A percentile compares a stretch with the other conserved stretches of the same genome.
phyloP scores from a whole-genome alignment of 805 yeast genomes.

The Yarrowia keelungensis region DNA sequence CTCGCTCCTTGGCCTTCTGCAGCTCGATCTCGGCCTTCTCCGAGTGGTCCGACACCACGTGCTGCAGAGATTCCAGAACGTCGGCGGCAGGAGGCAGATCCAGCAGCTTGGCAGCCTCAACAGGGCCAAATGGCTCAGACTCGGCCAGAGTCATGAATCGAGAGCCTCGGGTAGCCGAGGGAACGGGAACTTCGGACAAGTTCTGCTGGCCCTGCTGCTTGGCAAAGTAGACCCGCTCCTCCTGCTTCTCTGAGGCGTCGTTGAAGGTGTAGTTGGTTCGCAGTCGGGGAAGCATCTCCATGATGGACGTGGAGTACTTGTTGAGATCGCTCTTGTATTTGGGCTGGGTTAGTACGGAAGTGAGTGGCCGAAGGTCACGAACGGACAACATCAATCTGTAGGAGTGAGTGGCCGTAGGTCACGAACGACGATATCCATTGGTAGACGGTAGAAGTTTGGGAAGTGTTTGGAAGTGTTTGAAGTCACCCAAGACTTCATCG shows the following conservation, averaged over 20 bases:
- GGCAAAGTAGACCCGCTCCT: slow-evolving; percentile 46
- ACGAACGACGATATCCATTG: no score
- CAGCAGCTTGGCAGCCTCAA: slow-evolving; percentile 88
- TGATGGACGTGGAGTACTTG: slow-evolving; percentile 67
- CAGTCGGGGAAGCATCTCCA: slow-evolving; percentile 77
- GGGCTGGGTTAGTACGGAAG: slow-evolving; percentile 21
- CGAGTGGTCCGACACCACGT: slow-evolving; percentile 45
- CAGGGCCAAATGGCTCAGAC: slow-evolving; percentile 93
- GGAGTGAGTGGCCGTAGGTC: no score
- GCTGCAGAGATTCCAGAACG: slow-evolving; percentile 71
- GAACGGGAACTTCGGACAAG: slow-evolving; percentile 92
- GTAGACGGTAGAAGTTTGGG: no score
- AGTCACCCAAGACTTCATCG: no score
- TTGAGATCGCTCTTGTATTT: slow-evolving; percentile 38
- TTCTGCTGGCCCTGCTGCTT: slow-evolving; percentile 61
- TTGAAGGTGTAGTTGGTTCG: slow-evolving; percentile 38
- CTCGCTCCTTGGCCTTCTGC: slow-evolving; percentile 44
- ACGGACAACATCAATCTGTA: no score
- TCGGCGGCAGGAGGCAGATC: slow-evolving; percentile 87
- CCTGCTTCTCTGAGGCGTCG: slow-evolving; percentile 41
- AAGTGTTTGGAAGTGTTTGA: no score
- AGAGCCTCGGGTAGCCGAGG: slow-evolving; percentile 79
- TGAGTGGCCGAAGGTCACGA: no score
- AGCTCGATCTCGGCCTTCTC: slow-evolving; percentile 49
- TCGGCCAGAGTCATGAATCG: slow-evolving; percentile 90